A percentile compares a stretch with the other conserved stretches of the same genome.
Evolutionary conservation across 306 rosid species (phyloP).

Genomic region (Quillaja saponaria): DNA sequence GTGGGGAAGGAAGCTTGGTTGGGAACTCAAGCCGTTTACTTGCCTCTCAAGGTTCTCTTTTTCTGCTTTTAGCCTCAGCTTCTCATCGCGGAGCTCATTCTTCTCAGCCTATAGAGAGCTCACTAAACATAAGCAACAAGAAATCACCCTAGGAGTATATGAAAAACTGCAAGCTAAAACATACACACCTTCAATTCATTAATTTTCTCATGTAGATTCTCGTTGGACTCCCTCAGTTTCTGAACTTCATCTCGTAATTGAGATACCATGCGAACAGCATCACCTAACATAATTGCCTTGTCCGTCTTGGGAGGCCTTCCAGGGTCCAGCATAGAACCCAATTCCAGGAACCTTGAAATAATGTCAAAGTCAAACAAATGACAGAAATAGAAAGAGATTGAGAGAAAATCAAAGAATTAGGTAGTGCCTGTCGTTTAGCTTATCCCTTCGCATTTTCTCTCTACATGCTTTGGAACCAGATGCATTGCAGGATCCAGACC

Average conservation of each 20-base stretch:
- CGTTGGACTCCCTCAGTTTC: constrained; percentile 62
- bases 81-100: constrained; percentile 92
- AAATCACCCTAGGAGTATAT: background rate
- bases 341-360: constrained; percentile 71
- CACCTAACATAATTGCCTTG: constrained; percentile 72
- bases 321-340: constrained; percentile 80
- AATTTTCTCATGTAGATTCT: constrained; percentile 56
- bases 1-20: constrained; percentile 58
- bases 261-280: constrained; percentile 61
- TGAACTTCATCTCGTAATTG: constrained; percentile 67
- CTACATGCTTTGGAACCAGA: constrained; percentile 80
- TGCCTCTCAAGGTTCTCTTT: constrained; percentile 71
- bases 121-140: constrained; percentile 5
- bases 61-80: constrained; percentile 78
- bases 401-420: constrained; percentile 16
- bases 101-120: constrained; percentile 68
- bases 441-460: constrained; percentile 89
- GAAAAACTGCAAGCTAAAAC: constrained; percentile 4
- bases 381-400: constrained; percentile 30
- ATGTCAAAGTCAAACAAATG: constrained; percentile 32
- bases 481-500: constrained; percentile 53
- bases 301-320: constrained; percentile 78
- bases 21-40: constrained; percentile 46
- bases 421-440: constrained; percentile 79
- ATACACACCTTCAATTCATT: constrained; percentile 74